phyloP scores from a whole-genome alignment of 768 basidiomycete species.

The Dictyophora rubrovolvata region DNA sequence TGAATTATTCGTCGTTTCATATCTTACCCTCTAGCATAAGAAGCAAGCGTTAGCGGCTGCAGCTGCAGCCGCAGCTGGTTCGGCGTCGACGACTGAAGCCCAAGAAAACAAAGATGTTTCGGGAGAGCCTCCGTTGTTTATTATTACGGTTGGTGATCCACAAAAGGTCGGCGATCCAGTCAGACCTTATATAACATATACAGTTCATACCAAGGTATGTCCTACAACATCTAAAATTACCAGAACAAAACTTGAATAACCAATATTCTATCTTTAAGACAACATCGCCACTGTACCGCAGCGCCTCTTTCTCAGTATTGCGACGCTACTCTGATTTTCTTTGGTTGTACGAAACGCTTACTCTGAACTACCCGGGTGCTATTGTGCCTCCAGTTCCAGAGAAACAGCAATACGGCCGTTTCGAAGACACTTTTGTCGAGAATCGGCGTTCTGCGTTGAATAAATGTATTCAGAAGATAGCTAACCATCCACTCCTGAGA shows the following conservation, averaged over 20 bases:
- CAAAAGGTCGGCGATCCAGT: conserved; percentile 96
- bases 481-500: conserved; percentile 81
- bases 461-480: conserved; percentile 86
- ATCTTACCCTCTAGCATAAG: conserved; percentile 16
- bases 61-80: neutral
- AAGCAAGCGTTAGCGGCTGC: neutral
- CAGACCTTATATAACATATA: conserved; percentile 91
- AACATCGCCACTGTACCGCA: conserved; percentile 73
- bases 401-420: conserved; percentile 88
- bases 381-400: conserved; percentile 95
- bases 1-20: conserved; percentile 5
- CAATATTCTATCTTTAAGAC: conserved; percentile 40
- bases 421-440: conserved; percentile 85
- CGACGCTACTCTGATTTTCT: conserved; percentile 97
- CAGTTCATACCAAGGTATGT: conserved; percentile 77
- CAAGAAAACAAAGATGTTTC: neutral
- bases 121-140: conserved; percentile 49
- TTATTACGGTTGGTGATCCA: conserved; percentile 91
- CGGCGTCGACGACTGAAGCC: neutral
- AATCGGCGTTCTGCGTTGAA: conserved; percentile 78
- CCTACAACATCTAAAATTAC: conserved; percentile 3
- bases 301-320: conserved; percentile 82
- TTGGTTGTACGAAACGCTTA: conserved; percentile 88
- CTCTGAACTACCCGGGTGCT: conserved; percentile 88
- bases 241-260: neutral